Evolutionary conservation across 306 rosid species (phyloP).

Genomic region (Lathyrus aphaca): DNA sequence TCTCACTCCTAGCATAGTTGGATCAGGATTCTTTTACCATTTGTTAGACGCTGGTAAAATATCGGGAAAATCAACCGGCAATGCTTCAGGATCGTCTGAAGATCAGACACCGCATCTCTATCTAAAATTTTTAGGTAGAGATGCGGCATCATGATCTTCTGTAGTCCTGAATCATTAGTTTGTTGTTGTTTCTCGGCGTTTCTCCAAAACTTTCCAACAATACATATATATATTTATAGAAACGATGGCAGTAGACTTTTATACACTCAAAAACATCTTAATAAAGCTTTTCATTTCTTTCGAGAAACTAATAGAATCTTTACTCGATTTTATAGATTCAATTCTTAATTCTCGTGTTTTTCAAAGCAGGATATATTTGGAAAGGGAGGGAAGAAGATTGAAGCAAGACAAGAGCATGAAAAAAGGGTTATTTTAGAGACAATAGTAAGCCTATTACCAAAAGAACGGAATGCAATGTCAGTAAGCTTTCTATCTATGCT

Average conservation of each 20-base stretch:
- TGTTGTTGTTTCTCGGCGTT: too few species aligned
- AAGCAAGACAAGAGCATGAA: conserved; percentile 75
- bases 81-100: too few species aligned
- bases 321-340: conserved; percentile 6
- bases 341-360: neutral
- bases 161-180: too few species aligned
- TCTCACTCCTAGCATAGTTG: too few species aligned
- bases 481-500: conserved; percentile 95
- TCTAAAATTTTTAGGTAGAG: too few species aligned
- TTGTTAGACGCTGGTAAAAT: too few species aligned
- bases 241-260: neutral
- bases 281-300: neutral
- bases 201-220: too few species aligned
- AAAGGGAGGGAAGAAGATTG: conserved; percentile 84
- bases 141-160: too few species aligned
- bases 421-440: conserved; percentile 92
- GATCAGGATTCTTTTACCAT: too few species aligned
- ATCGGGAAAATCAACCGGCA: too few species aligned
- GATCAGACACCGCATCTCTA: too few species aligned
- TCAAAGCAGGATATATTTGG: conserved; percentile 66
- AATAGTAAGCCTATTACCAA: conserved; percentile 84
- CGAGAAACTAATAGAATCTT: neutral
- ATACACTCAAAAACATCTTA: neutral
- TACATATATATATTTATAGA: too few species aligned
- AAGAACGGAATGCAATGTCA: conserved; percentile 74